These are phyloP conservation scores for Chaetoscypha palmicola DNA, from an alignment of 2,329 filamentous ascomycete genomes.

Conservation along the genomic window DNA sequence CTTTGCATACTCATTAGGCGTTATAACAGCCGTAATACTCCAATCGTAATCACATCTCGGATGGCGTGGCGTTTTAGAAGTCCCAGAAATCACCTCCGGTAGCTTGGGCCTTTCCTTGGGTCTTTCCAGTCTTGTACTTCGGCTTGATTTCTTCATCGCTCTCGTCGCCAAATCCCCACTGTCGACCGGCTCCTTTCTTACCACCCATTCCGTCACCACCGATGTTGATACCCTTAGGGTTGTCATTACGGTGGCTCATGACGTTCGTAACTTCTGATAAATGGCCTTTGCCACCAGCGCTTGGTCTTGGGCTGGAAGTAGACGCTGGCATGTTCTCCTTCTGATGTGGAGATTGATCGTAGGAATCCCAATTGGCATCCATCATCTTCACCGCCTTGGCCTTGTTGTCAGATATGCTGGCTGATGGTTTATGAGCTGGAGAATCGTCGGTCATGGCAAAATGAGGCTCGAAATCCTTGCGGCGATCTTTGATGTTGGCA, in stretches of 20 bases:
- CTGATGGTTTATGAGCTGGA: constrained; percentile 39
- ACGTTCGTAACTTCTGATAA: constrained; percentile 25
- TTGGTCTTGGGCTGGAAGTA: constrained; percentile 14
- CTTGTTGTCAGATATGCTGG: constrained; percentile 48
- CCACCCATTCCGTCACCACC: constrained; percentile 26
- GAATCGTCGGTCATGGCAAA: constrained; percentile 69
- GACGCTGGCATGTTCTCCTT: constrained; percentile 30
- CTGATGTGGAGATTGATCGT: constrained; percentile 51
- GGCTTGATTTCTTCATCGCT: constrained; percentile 37
- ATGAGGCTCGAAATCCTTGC: constrained; percentile 70
- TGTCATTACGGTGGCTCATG: constrained; percentile 29
- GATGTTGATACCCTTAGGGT: constrained; percentile 23
- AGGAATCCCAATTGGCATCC: constrained; percentile 54
- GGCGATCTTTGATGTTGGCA: constrained; percentile 65
- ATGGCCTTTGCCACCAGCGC: constrained; percentile 21
- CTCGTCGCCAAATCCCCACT: constrained; percentile 52
- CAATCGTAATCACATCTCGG: constrained; percentile 1
- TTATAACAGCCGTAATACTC: constrained; percentile 16
- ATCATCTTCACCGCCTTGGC: constrained; percentile 68
- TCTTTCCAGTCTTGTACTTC: constrained; percentile 27
- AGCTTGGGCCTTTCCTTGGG: constrained; percentile 21
- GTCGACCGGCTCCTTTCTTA: constrained; percentile 25
- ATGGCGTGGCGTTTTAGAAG: constrained; percentile 22
- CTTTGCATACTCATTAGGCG: constrained; percentile 17
- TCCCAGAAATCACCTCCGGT: constrained; percentile 33